phyloP scores from a whole-genome alignment of 768 basidiomycete species.

The Mrakia blollopis region DNA sequence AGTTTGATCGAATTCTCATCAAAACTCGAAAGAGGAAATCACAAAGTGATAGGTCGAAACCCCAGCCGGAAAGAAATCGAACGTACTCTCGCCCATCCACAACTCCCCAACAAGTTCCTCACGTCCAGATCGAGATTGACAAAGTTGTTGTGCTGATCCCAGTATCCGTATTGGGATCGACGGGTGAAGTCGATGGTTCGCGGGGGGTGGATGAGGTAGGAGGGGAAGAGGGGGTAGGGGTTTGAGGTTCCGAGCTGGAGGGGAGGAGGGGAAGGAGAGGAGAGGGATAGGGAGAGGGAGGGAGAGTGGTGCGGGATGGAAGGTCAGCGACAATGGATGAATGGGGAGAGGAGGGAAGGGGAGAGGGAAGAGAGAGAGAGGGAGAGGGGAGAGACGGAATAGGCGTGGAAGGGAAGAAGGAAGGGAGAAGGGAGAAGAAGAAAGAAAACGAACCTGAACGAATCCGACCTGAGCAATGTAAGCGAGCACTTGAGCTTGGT shows the following conservation, averaged over 20 bases:
- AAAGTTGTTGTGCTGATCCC: neutral
- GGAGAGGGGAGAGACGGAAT: neutral
- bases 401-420: too few species aligned
- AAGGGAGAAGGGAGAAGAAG: too few species aligned
- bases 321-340: too few species aligned
- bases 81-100: neutral
- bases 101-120: neutral
- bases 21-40: too few species aligned
- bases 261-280: neutral
- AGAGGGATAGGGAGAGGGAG: neutral
- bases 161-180: conserved; percentile 1
- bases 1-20: too few species aligned
- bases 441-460: neutral
- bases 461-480: neutral
- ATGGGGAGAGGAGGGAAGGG: neutral
- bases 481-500: neutral
- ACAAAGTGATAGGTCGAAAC: too few species aligned
- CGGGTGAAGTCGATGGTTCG: neutral
- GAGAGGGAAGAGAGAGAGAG: neutral
- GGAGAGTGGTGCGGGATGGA: too few species aligned
- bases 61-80: too few species aligned
- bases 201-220: neutral
- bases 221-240: conserved; percentile 11
- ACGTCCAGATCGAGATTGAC: conserved; percentile 15
- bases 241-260: neutral